Percentiles rank a stretch among this genome's conserved stretches.
Conservation (phyloP, 345 rosid species). For the Erodium maritimum region DNA sequence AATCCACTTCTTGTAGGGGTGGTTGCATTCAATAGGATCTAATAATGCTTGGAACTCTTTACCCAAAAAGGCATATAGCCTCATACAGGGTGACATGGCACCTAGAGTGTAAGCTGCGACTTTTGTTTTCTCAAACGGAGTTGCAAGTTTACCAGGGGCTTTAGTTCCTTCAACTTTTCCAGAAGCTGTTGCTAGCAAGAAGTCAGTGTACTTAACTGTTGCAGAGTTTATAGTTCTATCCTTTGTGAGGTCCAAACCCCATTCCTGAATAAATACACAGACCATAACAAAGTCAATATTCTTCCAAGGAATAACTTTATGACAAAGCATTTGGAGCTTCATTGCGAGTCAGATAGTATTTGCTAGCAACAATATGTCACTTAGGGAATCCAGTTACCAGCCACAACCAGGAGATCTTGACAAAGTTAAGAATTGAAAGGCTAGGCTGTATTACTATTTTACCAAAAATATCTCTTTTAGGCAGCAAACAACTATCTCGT, state of each 20-base stretch:
- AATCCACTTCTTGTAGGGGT: slow-evolving; percentile 87
- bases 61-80: slow-evolving; percentile 75
- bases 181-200: slow-evolving; percentile 90
- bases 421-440: too few relatives aligned
- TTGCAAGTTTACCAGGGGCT: slow-evolving; percentile 85
- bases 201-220: slow-evolving; percentile 70
- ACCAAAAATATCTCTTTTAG: too few relatives aligned
- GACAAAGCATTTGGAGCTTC: too few relatives aligned
- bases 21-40: slow-evolving; percentile 33
- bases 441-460: too few relatives aligned
- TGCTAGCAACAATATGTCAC: too few relatives aligned
- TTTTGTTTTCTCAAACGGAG: slow-evolving; percentile 93
- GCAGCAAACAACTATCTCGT: too few relatives aligned
- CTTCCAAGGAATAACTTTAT: too few relatives aligned
- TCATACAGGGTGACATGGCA: slow-evolving; percentile 96
- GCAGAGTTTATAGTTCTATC: slow-evolving; percentile 50
- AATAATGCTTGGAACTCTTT: slow-evolving; percentile 50
- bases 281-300: too few relatives aligned
- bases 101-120: slow-evolving; percentile 94
- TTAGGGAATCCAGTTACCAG: too few relatives aligned
- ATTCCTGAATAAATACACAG: slow-evolving; percentile 52
- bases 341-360: too few relatives aligned
- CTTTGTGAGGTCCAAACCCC: slow-evolving; percentile 51
- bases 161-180: slow-evolving; percentile 89
- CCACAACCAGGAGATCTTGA: too few relatives aligned